Evolutionary conservation across 495 filamentous ascomycete genomes (phyloP).

Genomic region (Pseudomonodictys pantanalensis): DNA sequence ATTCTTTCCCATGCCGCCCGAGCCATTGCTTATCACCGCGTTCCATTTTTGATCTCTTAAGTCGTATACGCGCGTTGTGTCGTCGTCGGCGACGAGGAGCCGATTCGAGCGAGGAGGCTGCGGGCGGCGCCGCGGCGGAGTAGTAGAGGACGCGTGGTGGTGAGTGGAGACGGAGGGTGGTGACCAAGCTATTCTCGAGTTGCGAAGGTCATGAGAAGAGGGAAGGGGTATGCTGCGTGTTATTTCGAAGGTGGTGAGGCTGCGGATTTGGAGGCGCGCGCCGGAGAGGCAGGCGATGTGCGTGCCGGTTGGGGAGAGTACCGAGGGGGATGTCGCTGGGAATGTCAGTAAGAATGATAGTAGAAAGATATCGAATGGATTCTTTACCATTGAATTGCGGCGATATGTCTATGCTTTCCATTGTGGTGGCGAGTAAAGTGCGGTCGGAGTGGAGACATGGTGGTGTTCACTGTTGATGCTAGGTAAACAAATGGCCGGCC

Average conservation of each 20-base stretch:
- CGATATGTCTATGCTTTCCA: constrained; percentile 26
- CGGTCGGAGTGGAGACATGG: not conserved
- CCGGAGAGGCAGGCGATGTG: constrained; percentile 33
- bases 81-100: constrained; percentile 50
- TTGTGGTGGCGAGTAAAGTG: not conserved
- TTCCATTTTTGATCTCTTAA: constrained; percentile 48
- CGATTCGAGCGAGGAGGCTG: constrained; percentile 33
- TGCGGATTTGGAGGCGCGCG: constrained; percentile 37
- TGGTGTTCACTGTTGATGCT: constrained; percentile 15
- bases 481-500: constrained; percentile 23
- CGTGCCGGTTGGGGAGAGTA: constrained; percentile 34
- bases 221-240: constrained; percentile 35
- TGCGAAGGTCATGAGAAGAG: constrained; percentile 15
- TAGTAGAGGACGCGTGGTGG: not conserved
- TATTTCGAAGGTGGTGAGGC: constrained; percentile 30
- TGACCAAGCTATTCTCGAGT: constrained; percentile 19
- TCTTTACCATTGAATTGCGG: constrained; percentile 26
- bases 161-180: not conserved
- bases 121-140: not conserved
- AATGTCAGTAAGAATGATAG: not conserved
- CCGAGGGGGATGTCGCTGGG: constrained; percentile 22
- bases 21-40: constrained; percentile 49
- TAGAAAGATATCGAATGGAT: not conserved
- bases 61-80: constrained; percentile 48
- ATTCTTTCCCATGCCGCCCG: constrained; percentile 51